Conservation (phyloP, 108 stramenopile species). For the Pseudonitzschia delicatissima region DNA sequence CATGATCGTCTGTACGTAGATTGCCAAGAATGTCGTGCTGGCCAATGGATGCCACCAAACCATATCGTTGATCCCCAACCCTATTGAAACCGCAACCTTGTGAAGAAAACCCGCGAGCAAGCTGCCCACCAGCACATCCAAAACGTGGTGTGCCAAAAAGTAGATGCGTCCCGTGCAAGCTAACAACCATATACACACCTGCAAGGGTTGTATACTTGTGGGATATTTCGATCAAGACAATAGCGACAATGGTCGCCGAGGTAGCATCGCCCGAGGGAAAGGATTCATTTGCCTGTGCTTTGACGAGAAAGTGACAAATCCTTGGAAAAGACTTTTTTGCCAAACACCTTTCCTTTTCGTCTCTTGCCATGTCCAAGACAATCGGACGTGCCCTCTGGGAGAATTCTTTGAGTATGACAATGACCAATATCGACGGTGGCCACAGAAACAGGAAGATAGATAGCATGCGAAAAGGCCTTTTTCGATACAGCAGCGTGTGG, state of each 20-base stretch:
- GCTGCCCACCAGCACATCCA: slow-evolving; percentile 17
- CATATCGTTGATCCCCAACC: not conserved
- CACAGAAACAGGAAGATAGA: slow-evolving; percentile 19
- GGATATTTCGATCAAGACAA: not conserved
- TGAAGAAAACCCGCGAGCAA: slow-evolving; percentile 10
- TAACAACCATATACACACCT: slow-evolving; percentile 7
- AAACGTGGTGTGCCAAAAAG: slow-evolving; percentile 23
- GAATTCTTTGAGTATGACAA: slow-evolving; percentile 1
- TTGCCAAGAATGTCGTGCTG: not conserved
- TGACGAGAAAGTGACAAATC: slow-evolving; percentile 4
- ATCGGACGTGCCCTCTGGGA: slow-evolving; percentile 8
- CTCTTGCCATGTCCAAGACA: not conserved
- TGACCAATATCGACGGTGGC: not conserved
- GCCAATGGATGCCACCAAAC: not conserved
- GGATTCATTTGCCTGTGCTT: slow-evolving; percentile 3
- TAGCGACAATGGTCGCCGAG: slow-evolving; percentile 13
- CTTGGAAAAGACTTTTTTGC: slow-evolving; percentile 8
- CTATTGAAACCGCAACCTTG: not conserved
- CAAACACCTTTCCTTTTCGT: not conserved
- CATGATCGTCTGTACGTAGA: not conserved
- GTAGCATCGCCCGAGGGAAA: slow-evolving; percentile 29
- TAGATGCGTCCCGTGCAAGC: slow-evolving; percentile 22
- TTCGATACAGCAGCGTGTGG: not conserved
- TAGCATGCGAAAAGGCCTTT: not conserved
- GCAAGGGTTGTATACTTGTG: not conserved